Base-by-base conservation (phyloP, 2,329 filamentous ascomycete species). In the Coleophoma cylindrospora region DNA sequence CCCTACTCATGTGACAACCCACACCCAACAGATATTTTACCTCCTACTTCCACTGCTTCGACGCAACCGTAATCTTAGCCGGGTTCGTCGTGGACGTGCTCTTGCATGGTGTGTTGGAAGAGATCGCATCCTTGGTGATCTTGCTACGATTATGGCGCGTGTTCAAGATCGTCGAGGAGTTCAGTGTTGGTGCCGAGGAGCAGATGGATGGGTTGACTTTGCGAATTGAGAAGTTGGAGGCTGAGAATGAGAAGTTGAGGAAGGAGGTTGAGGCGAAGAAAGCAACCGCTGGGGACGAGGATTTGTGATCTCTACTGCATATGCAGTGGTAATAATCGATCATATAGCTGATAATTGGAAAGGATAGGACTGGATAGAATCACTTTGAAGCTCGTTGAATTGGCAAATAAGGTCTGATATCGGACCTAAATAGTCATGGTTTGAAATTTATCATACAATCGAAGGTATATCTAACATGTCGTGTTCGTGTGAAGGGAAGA, bases 111-210 rank as follows among this genome's bases (percentile, higher is more conserved):
- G 66, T 79, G 1, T 66, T 80, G 6, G 80, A 84, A 64, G 80
- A 86, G 60, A 79, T 85, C 43, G 81, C 77, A 1, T 85, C 81
- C 0, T 70, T 88, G n/a, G 75, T 88, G 45, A 74, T 88, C 27
- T 73, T 86, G 4, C 68, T 88, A 41, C 79, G 84, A 48, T 70
- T 88, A 3, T 87, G 83, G 80, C 75, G 85, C 14, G 75, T 88
- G 41, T 80, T 86, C 63, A 86, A 87, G 69, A 84, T 87, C 47
- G 79, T 86, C 7, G 82, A 88, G 60, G 84, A 88, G 65, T 72
- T 87, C 53, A 78, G 77, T 32, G 74, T 83, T 7, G 82, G 81
- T 9, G 81, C 82, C 1, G 69, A 78, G 34, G 83, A 87, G 65
- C 73, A 81, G 61, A 77, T 82, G 69, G 81, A 83, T 54, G 73